These are phyloP conservation scores for Talaromyces amestolkiae DNA, from an alignment of 2,329 filamentous ascomycete genomes.

Conservation along the genomic window DNA sequence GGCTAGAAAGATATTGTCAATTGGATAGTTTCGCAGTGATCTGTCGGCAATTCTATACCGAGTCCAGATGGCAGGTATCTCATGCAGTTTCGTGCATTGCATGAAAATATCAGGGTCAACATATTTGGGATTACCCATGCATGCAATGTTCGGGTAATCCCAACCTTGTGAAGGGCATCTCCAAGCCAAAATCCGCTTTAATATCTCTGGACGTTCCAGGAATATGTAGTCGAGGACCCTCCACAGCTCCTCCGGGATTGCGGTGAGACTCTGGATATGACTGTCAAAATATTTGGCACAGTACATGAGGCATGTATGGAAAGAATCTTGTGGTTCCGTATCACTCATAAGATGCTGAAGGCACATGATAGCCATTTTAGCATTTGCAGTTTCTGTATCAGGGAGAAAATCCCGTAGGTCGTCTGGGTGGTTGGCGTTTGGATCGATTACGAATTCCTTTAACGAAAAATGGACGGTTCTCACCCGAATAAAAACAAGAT, in stretches of 20 bases:
- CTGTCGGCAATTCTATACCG: neutral
- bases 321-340: neutral
- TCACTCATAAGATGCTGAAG: slow-evolving; percentile 16
- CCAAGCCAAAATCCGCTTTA: slow-evolving; percentile 12
- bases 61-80: slow-evolving; percentile 13
- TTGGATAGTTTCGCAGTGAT: neutral
- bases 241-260: slow-evolving; percentile 10
- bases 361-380: slow-evolving; percentile 16
- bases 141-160: slow-evolving; percentile 7
- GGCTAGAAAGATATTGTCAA: slow-evolving; percentile 11
- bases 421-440: neutral
- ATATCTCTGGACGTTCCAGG: neutral
- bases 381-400: slow-evolving; percentile 10
- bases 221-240: slow-evolving; percentile 16
- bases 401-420: slow-evolving; percentile 12
- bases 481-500: neutral
- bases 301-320: slow-evolving; percentile 1
- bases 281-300: slow-evolving; percentile 13
- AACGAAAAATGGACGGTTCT: slow-evolving; percentile 18
- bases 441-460: slow-evolving; percentile 13
- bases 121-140: slow-evolving; percentile 8
- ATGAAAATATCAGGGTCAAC: slow-evolving; percentile 17
- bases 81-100: slow-evolving; percentile 12
- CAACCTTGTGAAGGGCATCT: neutral
- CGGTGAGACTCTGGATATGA: slow-evolving; percentile 12